phyloP scores from a whole-genome alignment of 2,329 filamentous ascomycete species.

The Nemania abortiva region DNA sequence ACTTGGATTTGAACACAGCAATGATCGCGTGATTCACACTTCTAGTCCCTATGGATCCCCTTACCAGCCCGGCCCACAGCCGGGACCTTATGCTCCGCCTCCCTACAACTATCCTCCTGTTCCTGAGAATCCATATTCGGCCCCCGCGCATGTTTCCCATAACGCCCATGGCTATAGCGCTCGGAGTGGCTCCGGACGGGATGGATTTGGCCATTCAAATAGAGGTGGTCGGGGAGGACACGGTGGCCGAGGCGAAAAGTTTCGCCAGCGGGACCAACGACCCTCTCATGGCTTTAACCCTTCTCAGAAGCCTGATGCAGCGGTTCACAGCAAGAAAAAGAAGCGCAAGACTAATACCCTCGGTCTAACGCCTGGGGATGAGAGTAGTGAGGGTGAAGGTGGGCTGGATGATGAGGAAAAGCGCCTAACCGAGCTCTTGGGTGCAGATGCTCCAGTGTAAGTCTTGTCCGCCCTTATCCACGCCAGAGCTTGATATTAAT shows the following conservation, averaged over 20 bases:
- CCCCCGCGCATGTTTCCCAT: conserved; percentile 51
- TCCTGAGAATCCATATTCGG: conserved; percentile 54
- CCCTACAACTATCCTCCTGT: conserved; percentile 56
- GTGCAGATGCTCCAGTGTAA: conserved; percentile 67
- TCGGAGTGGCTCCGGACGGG: conserved; percentile 38
- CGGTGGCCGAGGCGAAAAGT: conserved; percentile 57
- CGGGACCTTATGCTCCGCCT: conserved; percentile 50
- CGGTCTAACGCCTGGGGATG: conserved; percentile 76
- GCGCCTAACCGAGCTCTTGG: conserved; percentile 65
- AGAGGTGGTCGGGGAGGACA: conserved; percentile 57
- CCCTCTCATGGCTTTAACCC: conserved; percentile 52
- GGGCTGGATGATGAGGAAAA: conserved; percentile 79
- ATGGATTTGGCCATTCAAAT: conserved; percentile 42
- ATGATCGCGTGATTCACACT: conserved; percentile 49
- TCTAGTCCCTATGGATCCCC: conserved; percentile 56
- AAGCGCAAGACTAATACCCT: conserved; percentile 79
- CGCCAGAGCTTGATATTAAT: conserved; percentile 32
- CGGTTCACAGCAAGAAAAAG: conserved; percentile 70
- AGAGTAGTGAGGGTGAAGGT: conserved; percentile 68
- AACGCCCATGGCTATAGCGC: conserved; percentile 42
- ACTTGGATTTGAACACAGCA: conserved; percentile 49
- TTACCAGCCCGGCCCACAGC: conserved; percentile 57
- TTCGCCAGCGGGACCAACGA: conserved; percentile 52
- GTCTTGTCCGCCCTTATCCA: conserved; percentile 46
- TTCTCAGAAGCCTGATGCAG: conserved; percentile 65